Conservation (phyloP, 1,139 yeast genomes). For the Lipomyces yarrowii region DNA sequence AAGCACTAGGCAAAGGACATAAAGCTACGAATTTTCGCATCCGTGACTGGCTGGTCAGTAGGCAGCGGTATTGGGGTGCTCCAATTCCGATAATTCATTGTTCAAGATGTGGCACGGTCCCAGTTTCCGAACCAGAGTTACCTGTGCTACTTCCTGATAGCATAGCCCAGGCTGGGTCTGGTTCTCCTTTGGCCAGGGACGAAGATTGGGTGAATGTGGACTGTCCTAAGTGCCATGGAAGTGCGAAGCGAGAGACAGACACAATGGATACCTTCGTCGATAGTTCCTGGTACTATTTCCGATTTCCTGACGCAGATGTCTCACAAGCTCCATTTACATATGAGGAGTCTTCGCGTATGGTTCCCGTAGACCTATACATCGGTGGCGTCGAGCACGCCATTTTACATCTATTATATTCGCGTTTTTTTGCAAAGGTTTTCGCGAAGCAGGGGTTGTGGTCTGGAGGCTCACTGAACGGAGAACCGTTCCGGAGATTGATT, state of each 20-base stretch:
- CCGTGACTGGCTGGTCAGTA: conserved; percentile 90
- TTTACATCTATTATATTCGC: conserved; percentile 78
- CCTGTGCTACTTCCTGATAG: conserved; percentile 31
- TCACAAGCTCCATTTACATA: conserved; percentile 53
- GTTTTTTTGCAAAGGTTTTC: conserved; percentile 82
- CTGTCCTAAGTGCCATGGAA: conserved; percentile 79
- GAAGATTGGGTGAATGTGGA: conserved; percentile 69
- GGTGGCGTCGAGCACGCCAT: conserved; percentile 99
- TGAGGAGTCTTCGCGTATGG: conserved; percentile 53
- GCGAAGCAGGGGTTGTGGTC: conserved; percentile 61
- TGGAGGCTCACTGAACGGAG: conserved; percentile 57
- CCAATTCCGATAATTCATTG: conserved; percentile 96
- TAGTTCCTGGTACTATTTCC: conserved; percentile 92
- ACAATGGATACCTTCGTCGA: conserved; percentile 99
- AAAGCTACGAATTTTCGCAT: conserved; percentile 60
- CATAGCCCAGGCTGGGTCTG: conserved; percentile 48
- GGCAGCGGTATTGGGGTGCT: conserved; percentile 98
- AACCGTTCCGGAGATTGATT: conserved; percentile 76
- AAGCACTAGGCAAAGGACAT: conserved; percentile 49
- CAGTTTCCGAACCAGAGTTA: conserved; percentile 69
- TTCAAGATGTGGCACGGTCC: conserved; percentile 77
- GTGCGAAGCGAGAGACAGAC: conserved; percentile 88
- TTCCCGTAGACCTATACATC: conserved; percentile 88
- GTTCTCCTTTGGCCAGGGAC: conserved; percentile 68
- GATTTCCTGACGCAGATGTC: conserved; percentile 79